Evolutionary conservation across 306 rosid genomes (phyloP).

Genomic region (Datisca glomerata): DNA sequence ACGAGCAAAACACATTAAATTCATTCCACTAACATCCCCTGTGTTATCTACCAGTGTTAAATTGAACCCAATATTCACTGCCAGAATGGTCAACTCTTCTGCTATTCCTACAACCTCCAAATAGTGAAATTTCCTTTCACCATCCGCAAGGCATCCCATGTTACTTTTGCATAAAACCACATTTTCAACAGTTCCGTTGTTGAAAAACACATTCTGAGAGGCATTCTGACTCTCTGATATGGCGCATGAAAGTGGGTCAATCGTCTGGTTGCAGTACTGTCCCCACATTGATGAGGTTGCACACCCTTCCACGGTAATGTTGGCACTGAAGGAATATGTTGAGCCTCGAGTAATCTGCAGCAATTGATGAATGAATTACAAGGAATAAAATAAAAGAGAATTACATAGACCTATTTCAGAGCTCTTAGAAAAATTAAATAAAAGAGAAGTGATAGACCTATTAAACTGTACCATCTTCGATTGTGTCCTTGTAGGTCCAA

Average conservation of each 20-base stretch:
- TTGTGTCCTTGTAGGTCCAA: constrained; percentile 78
- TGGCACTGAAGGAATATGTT: constrained; percentile 57
- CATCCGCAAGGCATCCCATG: constrained; percentile 44
- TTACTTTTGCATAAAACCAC: constrained; percentile 49
- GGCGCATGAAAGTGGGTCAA: constrained; percentile 62
- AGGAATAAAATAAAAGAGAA: neutral
- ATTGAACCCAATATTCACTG: constrained; percentile 36
- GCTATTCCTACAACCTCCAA: constrained; percentile 51
- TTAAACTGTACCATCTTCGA: constrained; percentile 67
- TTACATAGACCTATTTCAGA: neutral
- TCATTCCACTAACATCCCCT: constrained; percentile 26
- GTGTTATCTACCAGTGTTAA: constrained; percentile 23
- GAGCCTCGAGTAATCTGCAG: constrained; percentile 70
- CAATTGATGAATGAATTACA: too few species aligned
- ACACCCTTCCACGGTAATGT: constrained; percentile 81
- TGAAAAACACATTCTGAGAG: constrained; percentile 14
- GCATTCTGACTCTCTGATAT: constrained; percentile 21
- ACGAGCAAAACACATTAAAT: constrained; percentile 58
- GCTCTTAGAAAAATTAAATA: neutral
- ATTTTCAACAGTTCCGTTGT: constrained; percentile 26
- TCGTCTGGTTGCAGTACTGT: constrained; percentile 66
- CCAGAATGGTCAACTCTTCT: constrained; percentile 56
- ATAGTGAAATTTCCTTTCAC: constrained; percentile 34
- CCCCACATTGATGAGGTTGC: constrained; percentile 55
- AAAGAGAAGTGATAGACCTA: neutral